Conservation (phyloP, 805 yeast genomes). For the Candida krabiensis region DNA sequence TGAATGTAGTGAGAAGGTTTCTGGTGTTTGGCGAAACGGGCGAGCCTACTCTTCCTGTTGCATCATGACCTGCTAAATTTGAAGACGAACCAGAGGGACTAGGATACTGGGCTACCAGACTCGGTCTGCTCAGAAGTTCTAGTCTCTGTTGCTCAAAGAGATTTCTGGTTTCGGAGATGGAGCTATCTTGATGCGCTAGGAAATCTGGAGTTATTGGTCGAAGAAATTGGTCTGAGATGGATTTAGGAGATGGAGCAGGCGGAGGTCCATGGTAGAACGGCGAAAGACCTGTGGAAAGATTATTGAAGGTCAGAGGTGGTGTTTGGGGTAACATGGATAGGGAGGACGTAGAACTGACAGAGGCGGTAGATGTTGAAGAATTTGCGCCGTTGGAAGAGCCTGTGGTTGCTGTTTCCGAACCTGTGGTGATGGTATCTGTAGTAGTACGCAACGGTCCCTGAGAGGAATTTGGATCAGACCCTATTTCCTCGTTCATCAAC, state of each 20-base stretch:
- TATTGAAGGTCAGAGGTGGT: conserved; percentile 4
- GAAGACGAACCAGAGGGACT: conserved; percentile 3
- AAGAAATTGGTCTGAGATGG: conserved; percentile 8
- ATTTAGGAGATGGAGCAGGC: conserved; percentile 10
- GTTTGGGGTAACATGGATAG: conserved; percentile 13
- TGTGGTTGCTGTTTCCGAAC: conserved; percentile 3
- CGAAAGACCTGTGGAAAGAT: conserved; percentile 17
- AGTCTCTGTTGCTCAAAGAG: conserved; percentile 20
- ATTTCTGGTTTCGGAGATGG: conserved; percentile 3
- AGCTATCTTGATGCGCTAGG: background rate
- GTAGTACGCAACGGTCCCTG: too few species aligned
- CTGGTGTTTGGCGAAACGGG: conserved; percentile 34
- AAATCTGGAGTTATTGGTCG: conserved; percentile 11
- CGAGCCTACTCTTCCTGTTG: conserved; percentile 11
- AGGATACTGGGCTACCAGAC: conserved; percentile 12
- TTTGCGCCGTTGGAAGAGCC: conserved; percentile 10
- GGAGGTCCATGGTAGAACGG: conserved; percentile 7
- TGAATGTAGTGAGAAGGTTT: conserved; percentile 30
- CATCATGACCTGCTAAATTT: background rate
- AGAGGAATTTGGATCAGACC: conserved; percentile 10
- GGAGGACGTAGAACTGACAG: conserved; percentile 5
- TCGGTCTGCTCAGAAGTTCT: conserved; percentile 16
- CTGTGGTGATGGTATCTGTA: conserved; percentile 3
- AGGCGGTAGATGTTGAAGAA: background rate
- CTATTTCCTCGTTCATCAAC: conserved; percentile 30